Evolutionary conservation across 1,284 basidiomycete genomes (phyloP).

Genomic region (Xerocomus minutiporus): DNA sequence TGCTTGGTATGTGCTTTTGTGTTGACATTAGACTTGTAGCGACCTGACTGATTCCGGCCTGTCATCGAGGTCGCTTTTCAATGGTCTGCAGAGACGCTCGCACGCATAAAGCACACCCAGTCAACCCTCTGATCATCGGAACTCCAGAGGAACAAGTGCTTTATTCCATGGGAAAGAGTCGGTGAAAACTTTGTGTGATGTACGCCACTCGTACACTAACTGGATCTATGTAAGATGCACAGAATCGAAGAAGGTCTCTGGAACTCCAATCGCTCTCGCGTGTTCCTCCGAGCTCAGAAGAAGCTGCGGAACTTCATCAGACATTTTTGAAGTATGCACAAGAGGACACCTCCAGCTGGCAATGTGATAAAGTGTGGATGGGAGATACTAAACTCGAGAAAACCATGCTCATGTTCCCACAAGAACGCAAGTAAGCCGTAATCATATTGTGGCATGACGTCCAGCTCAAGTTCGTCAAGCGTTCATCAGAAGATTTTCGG

Average conservation of each 20-base stretch:
- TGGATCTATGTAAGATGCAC: constrained; percentile 34
- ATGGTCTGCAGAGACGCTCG: constrained; percentile 78
- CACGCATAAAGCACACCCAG: constrained; percentile 59
- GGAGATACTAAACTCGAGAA: constrained; percentile 61
- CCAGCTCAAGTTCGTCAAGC: constrained; percentile 22
- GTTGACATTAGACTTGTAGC: no score
- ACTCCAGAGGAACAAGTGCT: constrained; percentile 62
- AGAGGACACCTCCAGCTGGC: constrained; percentile 30
- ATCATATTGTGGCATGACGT: background rate
- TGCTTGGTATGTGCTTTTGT: constrained; percentile 49
- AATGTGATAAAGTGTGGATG: constrained; percentile 58
- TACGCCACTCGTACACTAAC: constrained; percentile 2
- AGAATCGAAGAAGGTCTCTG: constrained; percentile 49
- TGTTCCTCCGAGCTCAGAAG: constrained; percentile 66
- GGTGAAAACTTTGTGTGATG: constrained; percentile 12
- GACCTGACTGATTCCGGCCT: background rate
- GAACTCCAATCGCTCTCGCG: constrained; percentile 59
- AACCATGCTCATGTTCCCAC: constrained; percentile 80
- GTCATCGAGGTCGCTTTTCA: constrained; percentile 56
- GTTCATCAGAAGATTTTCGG: constrained; percentile 82
- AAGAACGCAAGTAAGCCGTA: constrained; percentile 69
- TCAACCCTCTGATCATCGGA: constrained; percentile 61
- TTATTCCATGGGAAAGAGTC: constrained; percentile 66
- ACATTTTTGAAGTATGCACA: constrained; percentile 61
- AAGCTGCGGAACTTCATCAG: constrained; percentile 64